Evolutionary conservation across 352 stramenopile species (phyloP).

Genomic region (Peronosclerospora sorghi): DNA sequence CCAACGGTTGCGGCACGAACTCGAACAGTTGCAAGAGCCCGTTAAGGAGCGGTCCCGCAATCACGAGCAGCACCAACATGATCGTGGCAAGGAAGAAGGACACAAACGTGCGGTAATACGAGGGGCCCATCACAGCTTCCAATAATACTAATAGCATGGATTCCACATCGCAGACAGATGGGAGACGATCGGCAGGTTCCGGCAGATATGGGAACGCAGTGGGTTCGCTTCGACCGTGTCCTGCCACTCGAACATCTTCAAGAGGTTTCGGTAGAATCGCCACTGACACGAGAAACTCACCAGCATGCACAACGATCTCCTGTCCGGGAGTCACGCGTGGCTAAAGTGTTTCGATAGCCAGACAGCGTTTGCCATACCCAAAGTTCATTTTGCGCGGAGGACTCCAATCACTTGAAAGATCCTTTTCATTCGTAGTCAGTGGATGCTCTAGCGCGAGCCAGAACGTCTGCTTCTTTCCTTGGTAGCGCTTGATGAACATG

Average conservation of each 20-base stretch:
- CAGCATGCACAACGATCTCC: slow-evolving; percentile 45
- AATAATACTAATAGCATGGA: slow-evolving; percentile 67
- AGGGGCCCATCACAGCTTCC: slow-evolving; percentile 60
- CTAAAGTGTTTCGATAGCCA: slow-evolving; percentile 59
- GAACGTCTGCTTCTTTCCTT: slow-evolving; percentile 47
- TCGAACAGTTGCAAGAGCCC: slow-evolving; percentile 53
- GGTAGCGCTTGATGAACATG: too few relatives aligned
- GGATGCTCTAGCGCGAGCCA: slow-evolving; percentile 55
- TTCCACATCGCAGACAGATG: slow-evolving; percentile 79
- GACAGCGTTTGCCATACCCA: slow-evolving; percentile 44
- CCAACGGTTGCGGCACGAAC: slow-evolving; percentile 45
- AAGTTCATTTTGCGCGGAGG: slow-evolving; percentile 35
- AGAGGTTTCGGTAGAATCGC: slow-evolving; percentile 56
- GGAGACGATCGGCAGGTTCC: slow-evolving; percentile 58
- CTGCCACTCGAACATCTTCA: slow-evolving; percentile 45
- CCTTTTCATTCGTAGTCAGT: slow-evolving; percentile 19
- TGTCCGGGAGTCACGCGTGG: slow-evolving; percentile 45
- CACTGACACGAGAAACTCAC: slow-evolving; percentile 58
- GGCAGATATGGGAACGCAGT: slow-evolving; percentile 72
- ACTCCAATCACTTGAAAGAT: slow-evolving; percentile 36
- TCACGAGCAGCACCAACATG: slow-evolving; percentile 47
- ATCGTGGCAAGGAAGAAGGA: slow-evolving; percentile 49
- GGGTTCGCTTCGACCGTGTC: slow-evolving; percentile 58
- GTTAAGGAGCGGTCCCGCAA: slow-evolving; percentile 64
- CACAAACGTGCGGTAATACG: slow-evolving; percentile 58